Percentiles rank a stretch among this genome's conserved stretches.
Conservation (phyloP, 768 basidiomycete species). For the Lactarius pseudohatsudake region DNA sequence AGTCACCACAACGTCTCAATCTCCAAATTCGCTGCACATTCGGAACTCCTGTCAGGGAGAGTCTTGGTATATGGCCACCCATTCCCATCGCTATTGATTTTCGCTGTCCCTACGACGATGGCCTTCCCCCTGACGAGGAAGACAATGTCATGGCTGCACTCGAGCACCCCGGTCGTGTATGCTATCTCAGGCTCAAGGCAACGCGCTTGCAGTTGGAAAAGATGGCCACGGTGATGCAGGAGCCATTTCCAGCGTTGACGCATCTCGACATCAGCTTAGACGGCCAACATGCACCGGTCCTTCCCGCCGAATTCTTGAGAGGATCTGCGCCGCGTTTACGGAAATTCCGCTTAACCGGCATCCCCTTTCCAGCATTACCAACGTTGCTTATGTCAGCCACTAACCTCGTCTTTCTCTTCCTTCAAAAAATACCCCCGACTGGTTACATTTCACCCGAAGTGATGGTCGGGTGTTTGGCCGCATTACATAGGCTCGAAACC, state of each 20-base stretch:
- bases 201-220: background rate
- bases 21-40: no score
- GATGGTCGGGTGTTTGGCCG: no score
- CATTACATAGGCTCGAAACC: no score
- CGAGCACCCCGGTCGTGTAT: background rate
- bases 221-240: background rate
- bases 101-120: no score
- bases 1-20: no score
- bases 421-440: no score
- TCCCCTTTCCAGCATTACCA: conserved; percentile 31
- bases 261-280: no score
- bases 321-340: conserved; percentile 73
- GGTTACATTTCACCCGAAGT: no score
- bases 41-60: no score
- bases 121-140: background rate
- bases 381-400: background rate
- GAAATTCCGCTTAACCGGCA: conserved; percentile 56
- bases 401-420: background rate
- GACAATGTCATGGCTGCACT: background rate
- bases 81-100: background rate
- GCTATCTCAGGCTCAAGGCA: background rate
- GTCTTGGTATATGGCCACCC: background rate
- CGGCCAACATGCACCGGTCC: no score
- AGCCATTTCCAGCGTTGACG: background rate
- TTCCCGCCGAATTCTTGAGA: no score